Base-by-base conservation (phyloP, 2,329 filamentous ascomycete species). In the Colletotrichum noveboracense region DNA sequence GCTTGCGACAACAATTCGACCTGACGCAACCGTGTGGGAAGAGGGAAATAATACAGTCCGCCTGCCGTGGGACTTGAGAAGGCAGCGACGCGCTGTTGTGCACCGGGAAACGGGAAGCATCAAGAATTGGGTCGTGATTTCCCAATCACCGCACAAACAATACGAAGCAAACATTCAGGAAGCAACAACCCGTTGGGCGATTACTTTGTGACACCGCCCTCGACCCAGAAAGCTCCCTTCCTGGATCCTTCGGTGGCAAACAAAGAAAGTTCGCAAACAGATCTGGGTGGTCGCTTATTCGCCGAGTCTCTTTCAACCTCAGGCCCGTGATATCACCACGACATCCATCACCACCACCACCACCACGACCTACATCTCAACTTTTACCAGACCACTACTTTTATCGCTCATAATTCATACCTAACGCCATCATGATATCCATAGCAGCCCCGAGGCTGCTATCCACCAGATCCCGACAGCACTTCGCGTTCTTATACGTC, bases 381-480 rank as follows among this genome's bases (percentile, higher is more conserved):
- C 14, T 26, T 38, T 34, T 14, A 43, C 34, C 26, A 9, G 7
- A 21, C 43, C n/a, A 55, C 8, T n/a, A n/a, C 1, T 30, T 28
- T 38, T 21, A 26, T n/a, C n/a, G 12, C 9, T 32, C 18, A 16
- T n/a, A 3, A 9, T 6, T 43, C 14, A 21, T 18, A 26, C 3
- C 12, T 9, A 18, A n/a, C 9, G 38, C 13, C 24, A 67, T 21
- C 2, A 75, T 75, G 73, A 26, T 75, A 28, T 75, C 73, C n/a
- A 28, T 75, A 58, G 61, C 62, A 67, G 62, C 62, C 6, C 62
- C 69, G 5, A 70, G 73, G 16, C 24, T 72, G 73, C 56, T 72
- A n/a, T 56, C 61, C 14, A 64, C 69, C 16, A 38, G 65, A 10
- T 64, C n/a, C 21, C 64, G 56, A 28, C 62, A 10, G 18, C 69